Evolutionary conservation across 2,329 filamentous ascomycete species (phyloP).

Genomic region (Ophiostoma australiae): DNA sequence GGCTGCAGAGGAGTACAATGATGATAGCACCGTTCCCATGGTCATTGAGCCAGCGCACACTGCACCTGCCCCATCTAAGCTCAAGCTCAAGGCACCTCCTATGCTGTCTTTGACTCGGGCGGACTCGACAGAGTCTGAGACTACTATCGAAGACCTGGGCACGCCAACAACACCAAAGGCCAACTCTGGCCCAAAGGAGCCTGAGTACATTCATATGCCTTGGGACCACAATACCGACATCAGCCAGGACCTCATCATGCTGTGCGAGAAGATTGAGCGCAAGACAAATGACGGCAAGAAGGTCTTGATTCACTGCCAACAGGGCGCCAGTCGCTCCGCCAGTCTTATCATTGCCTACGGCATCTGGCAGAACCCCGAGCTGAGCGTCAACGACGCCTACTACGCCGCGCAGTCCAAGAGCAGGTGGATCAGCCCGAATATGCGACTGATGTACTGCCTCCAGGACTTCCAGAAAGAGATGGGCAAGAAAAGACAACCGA

Average conservation of each 20-base stretch:
- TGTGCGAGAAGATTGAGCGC: slow-evolving; percentile 72
- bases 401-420: slow-evolving; percentile 75
- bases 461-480: slow-evolving; percentile 72
- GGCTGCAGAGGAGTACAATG: background rate
- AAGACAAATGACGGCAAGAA: slow-evolving; percentile 68
- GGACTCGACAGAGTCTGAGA: slow-evolving; percentile 26
- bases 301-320: slow-evolving; percentile 79
- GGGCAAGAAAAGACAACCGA: slow-evolving; percentile 44
- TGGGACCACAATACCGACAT: slow-evolving; percentile 91
- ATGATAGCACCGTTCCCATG: slow-evolving; percentile 38
- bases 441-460: slow-evolving; percentile 85
- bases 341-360: slow-evolving; percentile 84
- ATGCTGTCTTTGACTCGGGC: slow-evolving; percentile 19
- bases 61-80: background rate
- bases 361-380: slow-evolving; percentile 68
- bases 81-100: slow-evolving; percentile 15
- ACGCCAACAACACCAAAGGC: slow-evolving; percentile 58
- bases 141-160: slow-evolving; percentile 32
- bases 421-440: slow-evolving; percentile 85
- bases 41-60: slow-evolving; percentile 45
- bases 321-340: slow-evolving; percentile 78
- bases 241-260: slow-evolving; percentile 65
- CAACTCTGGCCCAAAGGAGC: slow-evolving; percentile 42
- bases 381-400: slow-evolving; percentile 79
- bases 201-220: slow-evolving; percentile 80